Base-by-base conservation (phyloP, 257 asterid genomes). In the Ajuga chamaepitys region DNA sequence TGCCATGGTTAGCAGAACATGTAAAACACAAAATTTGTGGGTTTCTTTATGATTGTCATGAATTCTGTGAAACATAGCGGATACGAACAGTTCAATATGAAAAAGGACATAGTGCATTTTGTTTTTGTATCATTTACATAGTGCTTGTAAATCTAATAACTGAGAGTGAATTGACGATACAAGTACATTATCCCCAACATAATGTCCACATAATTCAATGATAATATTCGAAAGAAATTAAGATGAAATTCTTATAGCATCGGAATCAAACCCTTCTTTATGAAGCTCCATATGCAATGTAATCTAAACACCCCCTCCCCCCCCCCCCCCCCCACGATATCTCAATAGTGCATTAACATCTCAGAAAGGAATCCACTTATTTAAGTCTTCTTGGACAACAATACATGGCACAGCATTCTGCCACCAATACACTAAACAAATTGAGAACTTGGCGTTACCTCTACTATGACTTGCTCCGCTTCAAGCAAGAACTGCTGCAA, bases 381-480 rank as follows among this genome's bases (percentile, higher is more conserved):
- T 45, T 46, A 35, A 34, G 46, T 9, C 64, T 54, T 62, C 50
- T 35, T 14, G 58, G n/a, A 51, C 20, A 57, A 17, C 11, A 44
- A 67, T 32, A 30, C 26, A 14, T 6, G 25, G 11, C 18, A 8
- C 52, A 11, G 14, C 70, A 54, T 56, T 62, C 54, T 44, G 37
- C 37, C 37, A 30, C 37, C 66, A 53, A 25, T 13, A 50, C 13
- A 3, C 34, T 2, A 32, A 18, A 71, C 8, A 18, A 58, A 50
- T 58, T 50, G 52, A 32, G 70, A 1, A 18, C 50, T 46, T 55
- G 63, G 40, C 47, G 21, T 53, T 56, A 87, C 99, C 96, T 89
- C 96, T 5, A 80, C 95, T 56, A 83, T 72, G 42, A 93, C 84
- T 45, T 67, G 77, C 75, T 93, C 99, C 26, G 78, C 85, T 21